Evolutionary conservation across 768 basidiomycete genomes (phyloP), one percentile per base, ranked within the genome.

Genomic region (Rhodotorula graminis): DNA sequence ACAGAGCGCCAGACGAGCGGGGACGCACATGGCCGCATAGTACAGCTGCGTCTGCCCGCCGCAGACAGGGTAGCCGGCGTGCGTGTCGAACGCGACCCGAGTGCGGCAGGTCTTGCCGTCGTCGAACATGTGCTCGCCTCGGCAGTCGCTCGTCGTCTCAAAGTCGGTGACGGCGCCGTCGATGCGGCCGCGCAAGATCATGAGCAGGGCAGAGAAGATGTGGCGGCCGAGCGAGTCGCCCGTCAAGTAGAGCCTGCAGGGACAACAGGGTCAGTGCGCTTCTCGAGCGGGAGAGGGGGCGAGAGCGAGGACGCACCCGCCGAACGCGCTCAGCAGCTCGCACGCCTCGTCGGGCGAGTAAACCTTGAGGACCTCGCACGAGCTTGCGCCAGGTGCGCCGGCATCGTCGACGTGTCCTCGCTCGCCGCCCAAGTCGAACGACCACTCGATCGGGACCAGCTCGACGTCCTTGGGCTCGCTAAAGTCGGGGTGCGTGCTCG

Each of bases 211-310:
- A n/a, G 53, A n/a, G 47, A 42, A 29, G 46, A 67, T 1, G 16
- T 72, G 70, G 0, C 70, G 70, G 12, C 42, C 25, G 46, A 62
- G 37, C 2, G 70, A 72, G 49, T 72, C 70, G 61, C 70, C 70
- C 4, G 65, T 50, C 25, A 31, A 10, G 58, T 52, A 60, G 33
- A 69, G 27, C 4, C 67, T 63, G 67, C 27, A 16, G 2, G 12
- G 25, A 1, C 16, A 46, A 5, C 33, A 25, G 57, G 14, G n/a
- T 44, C 18, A 44, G 42, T 7, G 27, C 7, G 44, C 14, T 61
- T 1, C 25, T 33, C 21, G 37, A 12, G 44, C 44, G 44, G 18
- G 44, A 18, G 44, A 46, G 14, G 44, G 11, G 14, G 44, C 7
- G 44, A 27, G 25, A 12, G 11, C 19, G 59, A 12, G 14, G 14